Conservation (phyloP, 2,329 filamentous ascomycete genomes). For the Fusarium lyarnte region DNA sequence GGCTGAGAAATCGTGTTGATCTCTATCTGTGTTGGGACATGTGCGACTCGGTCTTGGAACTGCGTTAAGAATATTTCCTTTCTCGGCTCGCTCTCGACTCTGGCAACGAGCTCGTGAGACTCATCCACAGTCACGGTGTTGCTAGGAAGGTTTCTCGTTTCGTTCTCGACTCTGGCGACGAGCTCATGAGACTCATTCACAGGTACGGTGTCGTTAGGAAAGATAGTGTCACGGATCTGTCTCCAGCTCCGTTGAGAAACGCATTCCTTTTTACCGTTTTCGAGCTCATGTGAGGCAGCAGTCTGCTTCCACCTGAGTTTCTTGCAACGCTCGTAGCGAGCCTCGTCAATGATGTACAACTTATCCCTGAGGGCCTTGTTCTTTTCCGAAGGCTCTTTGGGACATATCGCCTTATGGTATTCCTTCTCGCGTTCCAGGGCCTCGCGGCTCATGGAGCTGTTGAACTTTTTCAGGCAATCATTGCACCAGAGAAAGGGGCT, state of each 20-base stretch:
- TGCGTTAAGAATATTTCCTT: background rate
- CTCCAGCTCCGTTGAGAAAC: conserved; percentile 2
- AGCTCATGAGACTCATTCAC: background rate
- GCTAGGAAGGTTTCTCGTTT: background rate
- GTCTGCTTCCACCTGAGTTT: background rate
- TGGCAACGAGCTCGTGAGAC: background rate
- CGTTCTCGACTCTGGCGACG: background rate
- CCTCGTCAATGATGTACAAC: background rate
- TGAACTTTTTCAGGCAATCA: conserved; percentile 14
- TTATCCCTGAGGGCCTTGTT: background rate
- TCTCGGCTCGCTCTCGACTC: background rate
- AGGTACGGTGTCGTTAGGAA: background rate
- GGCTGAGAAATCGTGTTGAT: background rate
- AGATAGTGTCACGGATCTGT: conserved; percentile 10
- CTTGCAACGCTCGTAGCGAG: background rate
- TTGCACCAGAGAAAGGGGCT: background rate
- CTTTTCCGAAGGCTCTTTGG: background rate
- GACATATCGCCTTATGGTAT: background rate
- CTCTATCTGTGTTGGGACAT: background rate
- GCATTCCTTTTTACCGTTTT: too few species aligned
- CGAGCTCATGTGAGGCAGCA: background rate
- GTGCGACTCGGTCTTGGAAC: background rate
- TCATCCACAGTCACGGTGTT: background rate
- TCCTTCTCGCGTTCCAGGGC: rapidly evolving
- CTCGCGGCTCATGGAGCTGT: rapidly evolving